Evolutionary conservation across 108 stramenopile genomes (phyloP), one percentile per base, ranked within the genome.

Genomic region (Stephanodiscus minutulus): DNA sequence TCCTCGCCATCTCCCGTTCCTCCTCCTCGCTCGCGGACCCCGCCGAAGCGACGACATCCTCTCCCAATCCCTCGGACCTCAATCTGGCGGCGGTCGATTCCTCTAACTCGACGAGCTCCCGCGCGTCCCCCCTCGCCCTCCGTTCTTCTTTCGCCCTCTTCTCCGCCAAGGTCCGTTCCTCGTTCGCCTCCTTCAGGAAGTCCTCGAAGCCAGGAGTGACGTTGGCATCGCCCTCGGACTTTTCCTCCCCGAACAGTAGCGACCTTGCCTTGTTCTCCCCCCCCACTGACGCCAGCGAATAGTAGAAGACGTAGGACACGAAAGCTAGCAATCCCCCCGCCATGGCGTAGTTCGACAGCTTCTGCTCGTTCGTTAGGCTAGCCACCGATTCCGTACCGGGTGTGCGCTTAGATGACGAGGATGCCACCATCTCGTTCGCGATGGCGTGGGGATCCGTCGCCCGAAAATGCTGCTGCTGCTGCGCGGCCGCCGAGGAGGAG

Each of bases 221-320:
- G 7, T n/a, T 49, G n/a, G 57, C 56, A 3, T 48, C 71, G 10
- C 31, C 62, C 33, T 36, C 58, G 3, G 13, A 57, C 35, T 18
- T 18, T 4, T 5, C 28, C 48, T 29, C 27, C 43, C 76, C 76
- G 20, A 70, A 28, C 1, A 78, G 49, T 1, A 68, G 41, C 54
- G 57, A 28, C 50, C 64, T 76, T 9, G 74, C 68, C 56, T 82
- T 72, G 10, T 77, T 62, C 37, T 49, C 64, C 2, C 71, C 75
- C 12, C 82, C 82, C 18, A 83, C 82, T 4, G 67, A 49, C 12
- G 74, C 63, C 64, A 83, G 22, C 1, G 82, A 83, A 56, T 83
- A 83, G 55, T 79, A 83, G 59, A 76, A 83, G 3, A 83, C 55
- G n/a, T 61, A 83, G 1, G 73, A 74, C 29, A 76, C 69, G 55